phyloP scores from a whole-genome alignment of 345 rosid species.

The Lenwebbia sp. region DNA sequence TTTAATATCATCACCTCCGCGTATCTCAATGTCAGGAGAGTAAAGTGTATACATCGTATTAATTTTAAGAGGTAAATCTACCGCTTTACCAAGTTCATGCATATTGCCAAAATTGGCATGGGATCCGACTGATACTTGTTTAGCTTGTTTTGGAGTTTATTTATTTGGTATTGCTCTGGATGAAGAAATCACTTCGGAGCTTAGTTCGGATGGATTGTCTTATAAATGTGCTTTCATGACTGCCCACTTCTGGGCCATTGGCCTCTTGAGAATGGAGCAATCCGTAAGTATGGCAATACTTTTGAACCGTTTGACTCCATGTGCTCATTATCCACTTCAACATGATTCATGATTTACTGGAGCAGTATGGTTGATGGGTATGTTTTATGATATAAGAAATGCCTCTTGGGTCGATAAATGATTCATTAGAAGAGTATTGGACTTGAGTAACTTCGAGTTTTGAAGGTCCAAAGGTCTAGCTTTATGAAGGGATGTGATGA shows the following conservation, averaged over 20 bases:
- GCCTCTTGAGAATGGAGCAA: neutral
- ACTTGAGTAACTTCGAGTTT: neutral
- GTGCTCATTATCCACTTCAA: neutral
- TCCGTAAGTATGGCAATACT: neutral
- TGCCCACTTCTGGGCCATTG: neutral
- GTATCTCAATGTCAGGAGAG: neutral
- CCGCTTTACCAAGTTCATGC: neutral
- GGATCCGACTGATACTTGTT: neutral
- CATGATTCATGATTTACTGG: neutral
- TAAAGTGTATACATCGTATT: neutral
- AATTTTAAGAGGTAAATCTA: neutral
- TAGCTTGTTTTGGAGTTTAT: neutral
- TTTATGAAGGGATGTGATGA: neutral
- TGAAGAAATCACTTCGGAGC: neutral
- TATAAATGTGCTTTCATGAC: neutral
- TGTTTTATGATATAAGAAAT: neutral
- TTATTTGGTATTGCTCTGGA: neutral
- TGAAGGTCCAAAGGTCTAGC: neutral
- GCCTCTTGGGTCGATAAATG: neutral
- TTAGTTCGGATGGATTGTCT: neutral
- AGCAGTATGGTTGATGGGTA: neutral
- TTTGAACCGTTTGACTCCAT: neutral
- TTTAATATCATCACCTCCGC: neutral
- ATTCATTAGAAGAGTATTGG: neutral
- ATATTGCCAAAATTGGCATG: neutral